Evolutionary conservation across 768 basidiomycete species (phyloP).

Genomic region (Tulasnella sp.): DNA sequence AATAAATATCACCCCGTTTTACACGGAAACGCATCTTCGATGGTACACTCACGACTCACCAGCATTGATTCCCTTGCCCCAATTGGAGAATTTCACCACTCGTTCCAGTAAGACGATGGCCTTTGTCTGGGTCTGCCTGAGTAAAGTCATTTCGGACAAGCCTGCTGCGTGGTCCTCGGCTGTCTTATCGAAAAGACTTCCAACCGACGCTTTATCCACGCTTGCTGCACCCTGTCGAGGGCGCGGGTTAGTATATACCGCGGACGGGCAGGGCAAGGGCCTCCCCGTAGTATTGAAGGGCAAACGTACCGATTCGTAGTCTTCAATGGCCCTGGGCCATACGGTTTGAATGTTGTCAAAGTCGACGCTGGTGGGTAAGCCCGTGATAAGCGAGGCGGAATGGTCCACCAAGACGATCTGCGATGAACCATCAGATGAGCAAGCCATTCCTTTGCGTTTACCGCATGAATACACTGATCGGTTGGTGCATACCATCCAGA

Average conservation of each 20-base stretch:
- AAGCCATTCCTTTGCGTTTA: neutral
- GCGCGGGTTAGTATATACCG: neutral
- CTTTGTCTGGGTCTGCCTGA: neutral
- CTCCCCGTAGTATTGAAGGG: too few relatives aligned
- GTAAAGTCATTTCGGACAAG: neutral
- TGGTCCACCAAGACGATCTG: conserved; percentile 18
- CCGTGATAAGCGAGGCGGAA: conserved; percentile 18
- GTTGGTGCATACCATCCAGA: conserved; percentile 10
- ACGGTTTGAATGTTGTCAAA: conserved; percentile 19
- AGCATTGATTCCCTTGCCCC: neutral
- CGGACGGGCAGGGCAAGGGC: neutral
- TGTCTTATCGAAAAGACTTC: conserved; percentile 6
- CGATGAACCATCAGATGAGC: neutral
- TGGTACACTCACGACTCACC: neutral
- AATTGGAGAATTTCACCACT: conserved; percentile 2
- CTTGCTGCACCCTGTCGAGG: neutral
- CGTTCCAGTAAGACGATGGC: conserved; percentile 15
- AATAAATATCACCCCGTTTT: neutral
- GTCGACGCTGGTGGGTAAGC: conserved; percentile 13
- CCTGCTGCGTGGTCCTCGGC: neutral
- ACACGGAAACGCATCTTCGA: neutral
- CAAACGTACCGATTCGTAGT: conserved; percentile 12
- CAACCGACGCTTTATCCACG: neutral
- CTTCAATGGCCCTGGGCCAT: conserved; percentile 17
- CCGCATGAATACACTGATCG: neutral